phyloP scores from a whole-genome alignment of 192 early-diverging fungal genomes.

The Rhizophlyctis rosea region DNA sequence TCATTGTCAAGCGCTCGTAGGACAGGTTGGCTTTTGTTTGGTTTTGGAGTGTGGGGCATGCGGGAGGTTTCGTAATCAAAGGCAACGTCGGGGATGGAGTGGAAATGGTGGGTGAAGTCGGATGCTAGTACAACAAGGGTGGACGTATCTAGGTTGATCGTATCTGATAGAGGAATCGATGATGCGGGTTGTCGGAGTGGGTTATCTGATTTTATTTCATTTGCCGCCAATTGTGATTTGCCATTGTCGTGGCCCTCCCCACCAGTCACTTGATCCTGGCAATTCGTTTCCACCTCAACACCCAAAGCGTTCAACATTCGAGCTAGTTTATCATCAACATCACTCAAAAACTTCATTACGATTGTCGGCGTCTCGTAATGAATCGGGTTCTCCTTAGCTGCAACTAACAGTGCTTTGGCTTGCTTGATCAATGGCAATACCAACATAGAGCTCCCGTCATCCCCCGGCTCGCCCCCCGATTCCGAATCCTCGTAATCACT shows the following conservation, averaged over 20 bases:
- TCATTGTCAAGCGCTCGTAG: constrained; percentile 30
- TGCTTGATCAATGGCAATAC: constrained; percentile 30
- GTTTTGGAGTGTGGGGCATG: no score
- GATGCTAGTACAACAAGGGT: constrained; percentile 39
- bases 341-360: constrained; percentile 36
- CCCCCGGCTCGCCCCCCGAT: constrained; percentile 2
- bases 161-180: constrained; percentile 14
- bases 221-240: not conserved
- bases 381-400: constrained; percentile 33
- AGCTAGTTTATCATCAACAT: constrained; percentile 17
- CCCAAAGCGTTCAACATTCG: constrained; percentile 27
- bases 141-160: constrained; percentile 46
- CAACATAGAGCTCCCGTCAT: not conserved
- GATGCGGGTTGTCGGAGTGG: not conserved
- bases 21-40: no score
- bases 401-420: constrained; percentile 27
- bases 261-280: no score
- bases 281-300: constrained; percentile 20
- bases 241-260: not conserved
- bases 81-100: constrained; percentile 36
- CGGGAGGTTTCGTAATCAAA: no score
- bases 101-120: constrained; percentile 26
- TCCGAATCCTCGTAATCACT: constrained; percentile 17
- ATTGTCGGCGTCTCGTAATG: constrained; percentile 39
- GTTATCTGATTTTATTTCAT: constrained; percentile 1